Percentiles rank a stretch among this genome's conserved stretches.
phyloP scores from a whole-genome alignment of 257 asterid species.

The Linaria vulgaris region DNA sequence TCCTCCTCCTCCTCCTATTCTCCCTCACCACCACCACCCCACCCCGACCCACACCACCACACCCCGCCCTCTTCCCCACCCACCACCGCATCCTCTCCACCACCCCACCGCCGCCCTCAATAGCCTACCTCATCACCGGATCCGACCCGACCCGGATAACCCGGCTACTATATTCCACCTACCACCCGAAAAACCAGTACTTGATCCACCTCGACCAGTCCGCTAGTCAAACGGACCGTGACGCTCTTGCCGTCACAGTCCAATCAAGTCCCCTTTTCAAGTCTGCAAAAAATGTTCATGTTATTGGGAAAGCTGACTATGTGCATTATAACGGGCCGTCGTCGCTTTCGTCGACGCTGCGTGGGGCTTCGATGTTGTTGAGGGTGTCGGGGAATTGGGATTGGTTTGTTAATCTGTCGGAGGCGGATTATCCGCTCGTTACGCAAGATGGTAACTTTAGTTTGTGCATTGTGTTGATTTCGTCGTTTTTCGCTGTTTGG shows the following conservation, averaged over 20 bases:
- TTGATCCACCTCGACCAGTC: constrained; percentile 70
- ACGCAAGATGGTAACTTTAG: constrained; percentile 13
- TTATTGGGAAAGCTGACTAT: constrained; percentile 68
- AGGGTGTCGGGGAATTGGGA: constrained; percentile 66
- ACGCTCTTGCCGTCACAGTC: constrained; percentile 49
- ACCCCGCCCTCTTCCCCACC: constrained; percentile 59
- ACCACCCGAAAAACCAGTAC: constrained; percentile 79
- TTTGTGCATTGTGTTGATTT: no score
- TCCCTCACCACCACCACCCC: constrained; percentile 33
- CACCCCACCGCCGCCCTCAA: constrained; percentile 42
- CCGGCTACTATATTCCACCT: constrained; percentile 65
- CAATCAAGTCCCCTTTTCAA: constrained; percentile 60
- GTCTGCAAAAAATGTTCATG: constrained; percentile 77
- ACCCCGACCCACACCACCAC: constrained; percentile 37
- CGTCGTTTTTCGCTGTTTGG: no score
- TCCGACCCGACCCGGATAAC: constrained; percentile 64
- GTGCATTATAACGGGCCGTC: constrained; percentile 68
- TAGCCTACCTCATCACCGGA: constrained; percentile 79
- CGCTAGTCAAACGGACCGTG: constrained; percentile 66
- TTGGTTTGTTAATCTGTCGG: constrained; percentile 74
- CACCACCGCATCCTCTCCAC: constrained; percentile 42
- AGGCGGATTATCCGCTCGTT: constrained; percentile 38
- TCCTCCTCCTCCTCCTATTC: constrained; percentile 47
- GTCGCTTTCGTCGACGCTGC: constrained; percentile 65
- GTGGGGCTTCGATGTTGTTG: constrained; percentile 60